A percentile compares a stretch with the other conserved stretches of the same genome.
Evolutionary conservation across 2,329 filamentous ascomycete genomes (phyloP).

Genomic region (Curvularia eragrostidis): DNA sequence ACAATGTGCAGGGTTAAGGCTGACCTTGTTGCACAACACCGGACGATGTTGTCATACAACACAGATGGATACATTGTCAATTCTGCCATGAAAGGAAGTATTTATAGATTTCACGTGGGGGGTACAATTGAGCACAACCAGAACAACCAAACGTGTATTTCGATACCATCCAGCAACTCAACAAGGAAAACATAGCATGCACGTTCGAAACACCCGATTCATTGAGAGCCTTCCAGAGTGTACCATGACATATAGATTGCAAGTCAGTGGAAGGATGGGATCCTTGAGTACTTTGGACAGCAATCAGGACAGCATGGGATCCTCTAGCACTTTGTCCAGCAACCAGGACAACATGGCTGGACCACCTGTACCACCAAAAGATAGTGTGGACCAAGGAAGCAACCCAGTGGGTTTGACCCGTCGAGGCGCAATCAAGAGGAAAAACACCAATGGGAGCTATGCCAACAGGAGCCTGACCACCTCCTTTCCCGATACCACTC

Average conservation of each 20-base stretch:
- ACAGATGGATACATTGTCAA: neutral
- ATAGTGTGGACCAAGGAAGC: neutral
- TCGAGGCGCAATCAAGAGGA: constrained; percentile 2
- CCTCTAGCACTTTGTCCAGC: neutral
- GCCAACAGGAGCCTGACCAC: neutral
- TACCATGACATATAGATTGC: too few species aligned
- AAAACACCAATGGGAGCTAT: neutral
- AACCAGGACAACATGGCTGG: neutral
- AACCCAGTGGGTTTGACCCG: neutral
- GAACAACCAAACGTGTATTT: neutral
- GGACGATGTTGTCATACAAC: neutral
- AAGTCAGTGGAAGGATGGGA: too few species aligned
- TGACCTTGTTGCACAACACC: neutral
- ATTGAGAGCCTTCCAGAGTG: too few species aligned
- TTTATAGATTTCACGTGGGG: neutral
- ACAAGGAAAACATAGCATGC: neutral
- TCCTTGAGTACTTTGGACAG: neutral
- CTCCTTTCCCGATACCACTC: neutral
- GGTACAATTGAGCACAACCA: neutral
- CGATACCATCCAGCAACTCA: neutral
- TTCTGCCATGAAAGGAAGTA: neutral
- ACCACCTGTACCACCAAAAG: neutral
- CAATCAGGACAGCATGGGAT: too few species aligned
- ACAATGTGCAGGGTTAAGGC: neutral
- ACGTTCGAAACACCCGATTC: neutral